These are phyloP conservation scores for Cladobotryum protrusum DNA, from an alignment of 2,329 filamentous ascomycete genomes.

Conservation along the genomic window DNA sequence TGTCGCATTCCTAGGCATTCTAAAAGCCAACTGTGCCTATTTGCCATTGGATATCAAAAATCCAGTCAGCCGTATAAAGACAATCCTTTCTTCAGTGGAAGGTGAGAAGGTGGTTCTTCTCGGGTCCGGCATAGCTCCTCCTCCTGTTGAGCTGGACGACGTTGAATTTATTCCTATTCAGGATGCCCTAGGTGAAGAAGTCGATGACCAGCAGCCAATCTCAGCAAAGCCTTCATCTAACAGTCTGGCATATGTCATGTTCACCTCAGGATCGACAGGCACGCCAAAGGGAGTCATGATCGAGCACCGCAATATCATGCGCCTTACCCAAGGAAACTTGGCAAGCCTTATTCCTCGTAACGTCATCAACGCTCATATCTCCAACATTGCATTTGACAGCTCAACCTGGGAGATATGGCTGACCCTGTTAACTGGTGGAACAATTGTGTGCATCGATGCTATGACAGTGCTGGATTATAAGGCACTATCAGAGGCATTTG, in stretches of 20 bases:
- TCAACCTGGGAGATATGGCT: not conserved
- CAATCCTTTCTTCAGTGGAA: not conserved
- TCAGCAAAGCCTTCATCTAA: not conserved
- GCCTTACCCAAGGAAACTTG: not conserved
- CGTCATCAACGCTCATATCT: not conserved
- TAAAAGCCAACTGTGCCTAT: not conserved
- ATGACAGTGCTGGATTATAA: not conserved
- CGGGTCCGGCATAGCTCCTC: not conserved
- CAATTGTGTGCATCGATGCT: not conserved
- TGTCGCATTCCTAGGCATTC: conserved; percentile 20
- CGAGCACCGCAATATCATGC: not conserved
- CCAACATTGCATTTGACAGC: conserved; percentile 3
- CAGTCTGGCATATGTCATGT: conserved; percentile 2
- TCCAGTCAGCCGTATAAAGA: not conserved
- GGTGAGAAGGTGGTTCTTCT: not conserved
- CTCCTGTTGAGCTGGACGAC: not conserved
- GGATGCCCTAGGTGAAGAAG: not conserved
- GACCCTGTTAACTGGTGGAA: not conserved
- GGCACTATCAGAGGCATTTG: not conserved
- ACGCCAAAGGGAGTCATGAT: conserved; percentile 1
- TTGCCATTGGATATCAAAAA: not conserved
- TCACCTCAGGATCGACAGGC: not conserved
- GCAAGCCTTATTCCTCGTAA: not conserved
- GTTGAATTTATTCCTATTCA: not conserved
- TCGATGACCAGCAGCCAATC: not conserved